Evolutionary conservation across 2,329 filamentous ascomycete species (phyloP).

Genomic region (Zymoseptoria brevis): DNA sequence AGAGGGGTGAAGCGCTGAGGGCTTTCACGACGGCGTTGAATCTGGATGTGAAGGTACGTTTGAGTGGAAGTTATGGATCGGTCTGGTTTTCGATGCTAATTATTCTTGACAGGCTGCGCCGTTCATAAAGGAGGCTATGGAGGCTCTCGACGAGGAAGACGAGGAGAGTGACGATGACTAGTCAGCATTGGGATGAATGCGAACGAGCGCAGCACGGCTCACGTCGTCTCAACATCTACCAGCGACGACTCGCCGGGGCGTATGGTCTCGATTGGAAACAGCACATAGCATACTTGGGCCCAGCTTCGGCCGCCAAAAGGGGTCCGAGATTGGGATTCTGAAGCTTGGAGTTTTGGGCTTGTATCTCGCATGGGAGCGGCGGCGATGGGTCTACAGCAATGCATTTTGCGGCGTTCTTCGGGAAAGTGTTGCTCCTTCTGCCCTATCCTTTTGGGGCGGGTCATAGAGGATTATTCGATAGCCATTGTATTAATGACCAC

Average conservation of each 20-base stretch:
- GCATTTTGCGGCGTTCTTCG: background rate
- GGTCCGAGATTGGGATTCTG: background rate
- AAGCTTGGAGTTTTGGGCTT: background rate
- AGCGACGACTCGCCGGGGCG: background rate
- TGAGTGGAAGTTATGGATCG: background rate
- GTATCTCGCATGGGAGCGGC: background rate
- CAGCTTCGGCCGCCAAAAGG: background rate
- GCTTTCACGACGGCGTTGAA: slow-evolving; percentile 94
- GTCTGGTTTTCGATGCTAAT: slow-evolving; percentile 9
- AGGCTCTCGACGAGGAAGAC: slow-evolving; percentile 52
- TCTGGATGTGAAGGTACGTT: slow-evolving; percentile 82
- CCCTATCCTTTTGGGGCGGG: background rate
- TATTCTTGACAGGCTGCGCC: slow-evolving; percentile 61
- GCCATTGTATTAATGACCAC: background rate
- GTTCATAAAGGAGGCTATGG: slow-evolving; percentile 94
- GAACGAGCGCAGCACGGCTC: background rate
- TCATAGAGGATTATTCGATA: background rate
- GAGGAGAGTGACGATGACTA: slow-evolving; percentile 23
- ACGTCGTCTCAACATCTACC: background rate
- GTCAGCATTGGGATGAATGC: background rate
- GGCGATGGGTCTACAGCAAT: background rate
- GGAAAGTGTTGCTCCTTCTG: background rate
- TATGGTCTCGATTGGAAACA: background rate
- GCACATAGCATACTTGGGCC: background rate
- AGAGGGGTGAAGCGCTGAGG: slow-evolving; percentile 68